Conservation (phyloP, 331 rosid genomes). For the Saraca asoca region DNA sequence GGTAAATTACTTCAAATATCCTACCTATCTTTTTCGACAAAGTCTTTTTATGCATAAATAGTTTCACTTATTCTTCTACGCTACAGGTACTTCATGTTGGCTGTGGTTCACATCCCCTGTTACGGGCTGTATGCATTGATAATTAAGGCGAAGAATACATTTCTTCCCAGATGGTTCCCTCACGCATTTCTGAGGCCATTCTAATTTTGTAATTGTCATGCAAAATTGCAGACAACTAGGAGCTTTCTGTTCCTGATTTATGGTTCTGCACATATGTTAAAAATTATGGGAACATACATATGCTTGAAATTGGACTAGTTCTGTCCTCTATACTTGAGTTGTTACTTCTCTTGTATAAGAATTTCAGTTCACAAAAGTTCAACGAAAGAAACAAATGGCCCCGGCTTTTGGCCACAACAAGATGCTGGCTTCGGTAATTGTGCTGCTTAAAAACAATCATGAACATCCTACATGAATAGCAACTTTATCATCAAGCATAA, state of each 20-base stretch:
- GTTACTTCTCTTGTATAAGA: not conserved
- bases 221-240: slow-evolving; percentile 4
- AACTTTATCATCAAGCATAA: not conserved
- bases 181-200: slow-evolving; percentile 39
- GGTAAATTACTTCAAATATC: slow-evolving; percentile 36
- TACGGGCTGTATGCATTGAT: slow-evolving; percentile 60
- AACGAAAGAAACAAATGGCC: not conserved
- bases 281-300: not conserved
- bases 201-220: slow-evolving; percentile 20
- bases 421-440: not conserved
- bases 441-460: not conserved
- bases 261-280: not conserved
- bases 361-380: not conserved
- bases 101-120: slow-evolving; percentile 66
- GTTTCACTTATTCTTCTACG: not conserved
- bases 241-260: not conserved
- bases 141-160: slow-evolving; percentile 49
- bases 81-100: slow-evolving; percentile 68
- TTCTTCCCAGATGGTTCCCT: slow-evolving; percentile 58
- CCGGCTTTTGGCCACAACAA: not conserved
- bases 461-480: too few relatives aligned
- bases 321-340: too few relatives aligned
- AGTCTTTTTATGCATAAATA: too few relatives aligned
- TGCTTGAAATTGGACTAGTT: slow-evolving; percentile 21
- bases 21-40: not conserved